These are phyloP conservation scores for Pterulicium gracile DNA, from an alignment of 1,284 basidiomycete genomes.

Conservation along the genomic window DNA sequence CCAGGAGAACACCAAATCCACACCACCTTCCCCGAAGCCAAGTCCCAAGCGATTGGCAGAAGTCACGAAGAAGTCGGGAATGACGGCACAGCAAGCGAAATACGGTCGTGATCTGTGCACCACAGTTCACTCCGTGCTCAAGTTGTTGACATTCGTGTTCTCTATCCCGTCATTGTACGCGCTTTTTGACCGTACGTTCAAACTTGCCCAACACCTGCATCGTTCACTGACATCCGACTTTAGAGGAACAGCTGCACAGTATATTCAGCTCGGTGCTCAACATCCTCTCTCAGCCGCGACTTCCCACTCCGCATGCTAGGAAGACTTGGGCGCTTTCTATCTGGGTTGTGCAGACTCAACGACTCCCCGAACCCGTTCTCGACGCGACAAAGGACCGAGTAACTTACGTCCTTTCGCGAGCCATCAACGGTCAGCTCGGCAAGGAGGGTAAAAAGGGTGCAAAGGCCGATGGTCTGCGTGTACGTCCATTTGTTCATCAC, in stretches of 20 bases:
- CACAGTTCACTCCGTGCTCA: conserved; percentile 54
- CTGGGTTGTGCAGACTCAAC: conserved; percentile 58
- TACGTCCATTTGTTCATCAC: conserved; percentile 18
- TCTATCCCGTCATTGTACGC: conserved; percentile 44
- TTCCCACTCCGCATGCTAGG: conserved; percentile 72
- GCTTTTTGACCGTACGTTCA: conserved; percentile 49
- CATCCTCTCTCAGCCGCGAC: conserved; percentile 51
- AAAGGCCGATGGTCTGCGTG: conserved; percentile 62
- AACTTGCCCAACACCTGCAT: conserved; percentile 3
- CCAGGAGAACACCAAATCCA: conserved; percentile 19
- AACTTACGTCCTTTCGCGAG: conserved; percentile 56
- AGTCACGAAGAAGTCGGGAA: conserved; percentile 41
- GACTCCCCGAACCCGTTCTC: conserved; percentile 50
- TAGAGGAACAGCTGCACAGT: conserved; percentile 46
- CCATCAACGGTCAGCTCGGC: conserved; percentile 72
- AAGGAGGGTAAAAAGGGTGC: conserved; percentile 80
- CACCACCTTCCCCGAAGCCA: conserved; percentile 36
- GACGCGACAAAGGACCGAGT: conserved; percentile 51
- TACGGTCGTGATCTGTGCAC: conserved; percentile 67
- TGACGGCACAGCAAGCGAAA: conserved; percentile 66
- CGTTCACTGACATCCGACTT: conserved; percentile 4
- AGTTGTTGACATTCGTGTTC: conserved; percentile 48
- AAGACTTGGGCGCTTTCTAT: conserved; percentile 71
- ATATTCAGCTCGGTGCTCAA: conserved; percentile 54
- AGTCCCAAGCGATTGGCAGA: conserved; percentile 28